Evolutionary conservation across 1,139 yeast genomes (phyloP).

Genomic region (Candida sp.): DNA sequence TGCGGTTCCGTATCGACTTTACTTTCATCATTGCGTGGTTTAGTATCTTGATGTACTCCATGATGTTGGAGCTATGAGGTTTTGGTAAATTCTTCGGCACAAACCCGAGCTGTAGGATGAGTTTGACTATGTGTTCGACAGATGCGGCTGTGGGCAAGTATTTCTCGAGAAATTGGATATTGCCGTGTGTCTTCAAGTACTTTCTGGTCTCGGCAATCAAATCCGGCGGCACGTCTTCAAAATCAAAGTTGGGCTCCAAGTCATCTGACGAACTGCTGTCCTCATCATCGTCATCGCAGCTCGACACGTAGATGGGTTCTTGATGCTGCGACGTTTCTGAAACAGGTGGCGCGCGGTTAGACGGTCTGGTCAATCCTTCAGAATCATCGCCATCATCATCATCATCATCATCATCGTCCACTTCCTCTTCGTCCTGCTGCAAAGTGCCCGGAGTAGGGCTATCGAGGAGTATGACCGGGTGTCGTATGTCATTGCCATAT

Average conservation of each 20-base stretch:
- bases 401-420: slow-evolving; percentile 4
- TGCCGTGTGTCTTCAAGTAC: slow-evolving; percentile 65
- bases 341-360: slow-evolving; percentile 7
- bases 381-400: slow-evolving; percentile 5
- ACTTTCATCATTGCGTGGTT: slow-evolving; percentile 68
- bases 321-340: background rate
- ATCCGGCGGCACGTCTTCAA: slow-evolving; percentile 18
- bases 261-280: slow-evolving; percentile 12
- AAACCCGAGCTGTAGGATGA: slow-evolving; percentile 58
- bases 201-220: slow-evolving; percentile 51
- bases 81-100: slow-evolving; percentile 42
- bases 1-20: slow-evolving; percentile 53
- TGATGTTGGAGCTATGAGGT: slow-evolving; percentile 44
- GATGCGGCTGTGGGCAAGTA: slow-evolving; percentile 66
- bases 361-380: slow-evolving; percentile 7
- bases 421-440: background rate
- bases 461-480: slow-evolving; percentile 1
- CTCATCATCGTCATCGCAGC: slow-evolving; percentile 4
- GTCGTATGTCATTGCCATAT: background rate
- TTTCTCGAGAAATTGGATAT: slow-evolving; percentile 56
- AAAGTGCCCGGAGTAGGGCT: background rate
- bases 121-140: slow-evolving; percentile 51
- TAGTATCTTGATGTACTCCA: slow-evolving; percentile 52
- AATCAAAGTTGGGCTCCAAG: slow-evolving; percentile 12
- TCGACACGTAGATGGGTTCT: background rate